These are phyloP conservation scores for Tricholoma matsutake DNA, from an alignment of 768 basidiomycete species.

Conservation along the genomic window DNA sequence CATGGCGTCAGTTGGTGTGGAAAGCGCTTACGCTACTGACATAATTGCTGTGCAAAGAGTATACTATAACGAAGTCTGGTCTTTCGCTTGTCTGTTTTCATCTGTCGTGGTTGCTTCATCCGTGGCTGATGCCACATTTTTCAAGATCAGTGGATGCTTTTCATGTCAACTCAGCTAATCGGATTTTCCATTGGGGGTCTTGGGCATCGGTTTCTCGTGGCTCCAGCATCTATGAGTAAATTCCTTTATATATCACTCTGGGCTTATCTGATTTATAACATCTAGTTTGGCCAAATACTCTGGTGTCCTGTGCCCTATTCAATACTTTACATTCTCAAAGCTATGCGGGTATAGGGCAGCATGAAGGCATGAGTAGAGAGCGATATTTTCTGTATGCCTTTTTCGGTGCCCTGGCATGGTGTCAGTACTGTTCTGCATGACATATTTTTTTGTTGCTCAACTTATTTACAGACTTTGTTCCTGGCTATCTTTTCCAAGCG, in stretches of 20 bases:
- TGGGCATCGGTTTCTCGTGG: constrained; percentile 60
- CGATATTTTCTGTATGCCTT: constrained; percentile 58
- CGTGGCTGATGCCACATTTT: background rate
- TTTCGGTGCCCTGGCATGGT: constrained; percentile 42
- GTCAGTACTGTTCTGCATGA: constrained; percentile 25
- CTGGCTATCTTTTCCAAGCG: constrained; percentile 61
- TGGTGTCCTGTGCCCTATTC: constrained; percentile 69
- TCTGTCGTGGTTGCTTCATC: background rate
- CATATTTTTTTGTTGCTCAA: background rate
- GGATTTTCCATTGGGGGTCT: constrained; percentile 58
- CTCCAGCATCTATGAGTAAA: constrained; percentile 63
- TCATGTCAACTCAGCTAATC: constrained; percentile 71
- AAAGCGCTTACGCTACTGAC: constrained; percentile 63
- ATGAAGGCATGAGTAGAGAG: constrained; percentile 55
- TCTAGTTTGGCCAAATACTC: constrained; percentile 70
- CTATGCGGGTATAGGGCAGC: constrained; percentile 52
- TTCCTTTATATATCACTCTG: background rate
- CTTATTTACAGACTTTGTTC: constrained; percentile 44
- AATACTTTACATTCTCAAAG: constrained; percentile 69
- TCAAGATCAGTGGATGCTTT: constrained; percentile 56
- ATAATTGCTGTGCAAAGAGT: constrained; percentile 72
- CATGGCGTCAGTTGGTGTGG: constrained; percentile 57
- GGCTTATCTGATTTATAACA: constrained; percentile 3
- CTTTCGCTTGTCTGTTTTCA: constrained; percentile 39
- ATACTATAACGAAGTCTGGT: constrained; percentile 58